Evolutionary conservation across 164 flowering plant species (phyloP).

Genomic region (Vitis labrusca): DNA sequence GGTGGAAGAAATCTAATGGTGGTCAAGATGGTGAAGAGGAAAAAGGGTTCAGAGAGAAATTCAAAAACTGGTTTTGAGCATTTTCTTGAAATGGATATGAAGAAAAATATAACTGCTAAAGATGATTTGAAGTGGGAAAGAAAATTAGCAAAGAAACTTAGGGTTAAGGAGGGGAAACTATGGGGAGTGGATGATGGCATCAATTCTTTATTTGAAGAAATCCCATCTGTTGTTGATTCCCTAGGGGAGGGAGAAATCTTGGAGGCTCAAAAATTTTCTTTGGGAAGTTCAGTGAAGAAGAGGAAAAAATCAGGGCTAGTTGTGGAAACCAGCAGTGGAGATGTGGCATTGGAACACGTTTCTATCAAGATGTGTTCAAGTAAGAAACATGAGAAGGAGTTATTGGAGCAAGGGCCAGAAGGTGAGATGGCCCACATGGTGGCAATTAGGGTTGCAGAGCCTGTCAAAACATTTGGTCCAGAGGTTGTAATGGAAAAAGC

Average conservation of each 20-base stretch:
- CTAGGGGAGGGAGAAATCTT: constrained; percentile 19
- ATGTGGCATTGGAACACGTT: too few relatives aligned
- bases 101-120: too few relatives aligned
- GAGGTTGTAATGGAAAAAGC: constrained; percentile 23
- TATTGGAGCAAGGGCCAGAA: constrained; percentile 19
- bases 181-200: constrained; percentile 61
- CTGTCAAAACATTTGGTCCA: constrained; percentile 7
- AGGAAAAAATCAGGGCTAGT: too few relatives aligned
- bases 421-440: constrained; percentile 1
- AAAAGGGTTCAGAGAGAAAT: too few relatives aligned
- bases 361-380: too few relatives aligned
- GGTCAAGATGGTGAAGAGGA: too few relatives aligned
- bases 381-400: constrained; percentile 28
- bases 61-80: too few relatives aligned
- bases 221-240: constrained; percentile 37
- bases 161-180: constrained; percentile 65
- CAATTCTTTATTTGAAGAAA: constrained; percentile 53
- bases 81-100: too few relatives aligned
- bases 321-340: too few relatives aligned
- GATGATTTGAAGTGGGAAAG: too few relatives aligned
- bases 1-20: too few relatives aligned
- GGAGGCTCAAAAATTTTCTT: constrained; percentile 13
- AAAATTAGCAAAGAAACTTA: constrained; percentile 61
- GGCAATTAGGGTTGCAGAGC: constrained; percentile 18
- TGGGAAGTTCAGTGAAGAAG: constrained; percentile 3